These are phyloP conservation scores for Huntiella moniliformis DNA, from an alignment of 2,329 filamentous ascomycete species.

Conservation along the genomic window DNA sequence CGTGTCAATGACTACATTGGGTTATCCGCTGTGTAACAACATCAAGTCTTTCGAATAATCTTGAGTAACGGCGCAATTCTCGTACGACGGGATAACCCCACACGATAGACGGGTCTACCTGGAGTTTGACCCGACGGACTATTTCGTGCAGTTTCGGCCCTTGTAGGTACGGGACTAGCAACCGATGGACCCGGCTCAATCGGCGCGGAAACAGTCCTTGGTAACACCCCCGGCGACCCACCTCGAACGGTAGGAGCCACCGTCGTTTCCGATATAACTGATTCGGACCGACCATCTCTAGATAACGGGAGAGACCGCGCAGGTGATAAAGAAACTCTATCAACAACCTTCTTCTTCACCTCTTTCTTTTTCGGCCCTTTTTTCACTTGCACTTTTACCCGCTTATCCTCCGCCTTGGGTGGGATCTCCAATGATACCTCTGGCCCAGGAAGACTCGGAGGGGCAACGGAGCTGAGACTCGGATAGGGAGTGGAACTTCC, in stretches of 20 bases:
- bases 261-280: background rate
- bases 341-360: background rate
- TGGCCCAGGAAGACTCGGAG: background rate
- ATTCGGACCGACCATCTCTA: background rate
- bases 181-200: background rate
- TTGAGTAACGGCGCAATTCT: slow-evolving; percentile 34
- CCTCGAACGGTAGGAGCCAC: background rate
- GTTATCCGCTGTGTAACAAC: background rate
- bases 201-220: background rate
- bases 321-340: no score
- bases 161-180: background rate
- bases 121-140: no score
- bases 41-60: slow-evolving; percentile 24
- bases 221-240: background rate
- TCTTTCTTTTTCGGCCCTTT: background rate
- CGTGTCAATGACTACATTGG: background rate
- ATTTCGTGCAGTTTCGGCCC: no score
- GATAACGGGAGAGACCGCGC: no score
- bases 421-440: no score
- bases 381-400: background rate
- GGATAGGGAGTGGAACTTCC: no score
- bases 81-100: slow-evolving; percentile 31
- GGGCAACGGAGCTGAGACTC: background rate
- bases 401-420: background rate
- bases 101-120: slow-evolving; percentile 25